Evolutionary conservation across 495 filamentous ascomycete species (phyloP), one percentile per base, ranked within the genome.

Genomic region (Jackrogersella minutella): DNA sequence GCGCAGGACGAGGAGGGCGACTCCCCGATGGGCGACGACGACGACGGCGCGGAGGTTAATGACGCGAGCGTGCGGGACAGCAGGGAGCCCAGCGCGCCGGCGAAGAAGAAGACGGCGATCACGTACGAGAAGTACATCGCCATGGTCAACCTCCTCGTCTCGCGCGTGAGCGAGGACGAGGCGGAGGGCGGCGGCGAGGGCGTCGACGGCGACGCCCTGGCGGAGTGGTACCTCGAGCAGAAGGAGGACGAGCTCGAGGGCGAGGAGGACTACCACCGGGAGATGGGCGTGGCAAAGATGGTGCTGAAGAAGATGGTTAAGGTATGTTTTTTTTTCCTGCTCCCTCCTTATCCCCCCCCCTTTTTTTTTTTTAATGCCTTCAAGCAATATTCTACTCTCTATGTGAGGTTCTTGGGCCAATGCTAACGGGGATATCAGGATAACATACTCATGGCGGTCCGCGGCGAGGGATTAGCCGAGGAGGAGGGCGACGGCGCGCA

Each of bases 221-320:
- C 93, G 3, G 73, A 92, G 40, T 97, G 94, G 94, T 99, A 97
- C 74, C 78, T 99, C 54, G 96, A 98, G 79, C 90, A 96, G 78
- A 91, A 91, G 70, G 95, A 98, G 74, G 84, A 87, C 22, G 91
- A 97, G 78, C 76, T 99, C 53, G 81, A 88, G 36, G 87, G 79
- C 13, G 86, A 94, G 75, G 92, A 96, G 57, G 93, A 95, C 54
- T 78, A 96, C 58, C 80, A 91, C 70, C 79, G 77, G 11, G 95
- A 99, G 83, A 85, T 87, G 71, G 83, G 81, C 14, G 73, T 98
- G 55, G 88, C 87, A n/a, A 84, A 79, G 72, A 97, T 97, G 84
- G 94, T 98, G 65, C 73, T 98, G 61, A 97, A 90, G 86, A 88
- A 93, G 74, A 96, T 97, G 90, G 90, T 97, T 66, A 97, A 94